phyloP scores from a whole-genome alignment of 139 green algal species.

The Astrephomene gubernaculifera region DNA sequence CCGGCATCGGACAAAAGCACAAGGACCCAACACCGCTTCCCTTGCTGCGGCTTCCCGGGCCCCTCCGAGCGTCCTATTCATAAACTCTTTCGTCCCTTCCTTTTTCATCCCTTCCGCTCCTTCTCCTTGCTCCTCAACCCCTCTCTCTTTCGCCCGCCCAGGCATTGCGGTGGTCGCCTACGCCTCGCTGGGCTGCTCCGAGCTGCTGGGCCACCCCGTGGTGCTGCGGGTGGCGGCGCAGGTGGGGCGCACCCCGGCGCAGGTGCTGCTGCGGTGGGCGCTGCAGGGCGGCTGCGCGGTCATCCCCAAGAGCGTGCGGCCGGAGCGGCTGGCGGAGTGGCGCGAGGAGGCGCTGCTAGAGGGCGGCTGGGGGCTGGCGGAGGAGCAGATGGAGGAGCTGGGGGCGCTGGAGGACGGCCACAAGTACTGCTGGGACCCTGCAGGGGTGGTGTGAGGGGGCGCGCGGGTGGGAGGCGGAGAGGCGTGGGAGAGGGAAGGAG shows the following conservation, averaged over 20 bases:
- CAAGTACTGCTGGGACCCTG: conserved; percentile 82
- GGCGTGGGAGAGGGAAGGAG: too few species aligned
- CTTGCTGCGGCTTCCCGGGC: too few species aligned
- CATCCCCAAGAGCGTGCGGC: conserved; percentile 80
- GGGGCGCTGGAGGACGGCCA: conserved; percentile 63
- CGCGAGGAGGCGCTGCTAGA: conserved; percentile 52
- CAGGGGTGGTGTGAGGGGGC: conserved; percentile 41
- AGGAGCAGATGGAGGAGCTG: conserved; percentile 46
- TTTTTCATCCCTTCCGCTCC: too few species aligned
- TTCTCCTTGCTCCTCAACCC: too few species aligned
- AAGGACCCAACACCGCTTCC: too few species aligned
- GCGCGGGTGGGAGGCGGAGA: too few species aligned
- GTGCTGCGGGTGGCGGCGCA: conserved; percentile 49
- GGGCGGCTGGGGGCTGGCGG: conserved; percentile 24
- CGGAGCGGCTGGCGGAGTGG: conserved; percentile 57
- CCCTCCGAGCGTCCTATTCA: too few species aligned
- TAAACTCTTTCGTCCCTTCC: too few species aligned
- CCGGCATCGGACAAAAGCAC: too few species aligned
- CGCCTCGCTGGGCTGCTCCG: conserved; percentile 60
- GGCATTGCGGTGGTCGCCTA: conserved; percentile 63
- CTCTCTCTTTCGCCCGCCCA: not conserved
- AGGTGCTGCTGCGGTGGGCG: conserved; percentile 85
- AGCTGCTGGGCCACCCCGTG: conserved; percentile 58
- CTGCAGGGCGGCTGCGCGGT: conserved; percentile 76
- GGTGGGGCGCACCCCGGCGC: conserved; percentile 50